phyloP scores from a whole-genome alignment of 345 rosid species.

The Syzygium jambos region DNA sequence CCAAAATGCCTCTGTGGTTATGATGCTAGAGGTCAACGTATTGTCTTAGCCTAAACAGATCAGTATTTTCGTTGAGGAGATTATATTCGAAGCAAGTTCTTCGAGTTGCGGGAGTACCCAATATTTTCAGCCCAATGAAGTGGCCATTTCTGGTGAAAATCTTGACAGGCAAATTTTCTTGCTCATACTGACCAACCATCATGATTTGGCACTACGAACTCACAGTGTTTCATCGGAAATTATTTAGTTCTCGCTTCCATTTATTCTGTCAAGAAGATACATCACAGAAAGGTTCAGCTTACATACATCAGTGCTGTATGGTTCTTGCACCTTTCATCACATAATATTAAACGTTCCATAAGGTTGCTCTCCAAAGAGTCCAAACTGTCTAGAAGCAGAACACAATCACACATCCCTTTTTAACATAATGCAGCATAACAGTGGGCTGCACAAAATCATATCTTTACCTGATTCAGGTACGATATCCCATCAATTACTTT shows the following conservation, averaged over 20 bases:
- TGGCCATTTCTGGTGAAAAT: neutral
- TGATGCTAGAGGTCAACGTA: neutral
- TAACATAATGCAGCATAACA: neutral
- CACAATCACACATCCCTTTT: neutral
- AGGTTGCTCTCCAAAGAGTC: neutral
- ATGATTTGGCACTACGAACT: neutral
- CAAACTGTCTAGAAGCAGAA: neutral
- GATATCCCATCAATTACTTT: neutral
- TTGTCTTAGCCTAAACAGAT: neutral
- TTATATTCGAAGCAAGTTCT: neutral
- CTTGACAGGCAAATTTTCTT: neutral
- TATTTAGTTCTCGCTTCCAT: neutral
- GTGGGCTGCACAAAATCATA: neutral
- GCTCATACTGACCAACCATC: neutral
- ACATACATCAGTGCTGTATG: neutral
- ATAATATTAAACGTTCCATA: neutral
- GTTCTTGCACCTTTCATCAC: neutral
- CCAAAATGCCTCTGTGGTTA: neutral
- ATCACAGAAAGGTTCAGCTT: neutral
- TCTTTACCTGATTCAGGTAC: neutral
- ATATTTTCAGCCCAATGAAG: neutral
- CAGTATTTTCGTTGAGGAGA: neutral
- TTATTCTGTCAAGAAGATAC: neutral
- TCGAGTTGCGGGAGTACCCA: neutral
- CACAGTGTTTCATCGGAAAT: neutral